Evolutionary conservation across 164 flowering plant genomes (phyloP).

Genomic region (Aristolochia fimbriata): DNA sequence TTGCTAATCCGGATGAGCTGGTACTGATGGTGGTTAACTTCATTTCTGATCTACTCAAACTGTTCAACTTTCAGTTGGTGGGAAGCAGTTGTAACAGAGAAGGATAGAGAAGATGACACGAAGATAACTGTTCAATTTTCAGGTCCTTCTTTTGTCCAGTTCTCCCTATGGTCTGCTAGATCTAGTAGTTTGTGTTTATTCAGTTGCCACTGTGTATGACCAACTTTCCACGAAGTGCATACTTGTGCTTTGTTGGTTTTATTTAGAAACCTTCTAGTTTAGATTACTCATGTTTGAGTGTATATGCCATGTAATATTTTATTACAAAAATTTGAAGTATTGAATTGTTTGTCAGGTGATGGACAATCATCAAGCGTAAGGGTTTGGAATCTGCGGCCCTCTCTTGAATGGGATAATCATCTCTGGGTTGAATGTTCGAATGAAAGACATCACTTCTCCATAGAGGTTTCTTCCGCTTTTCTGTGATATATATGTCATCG

Average conservation of each 20-base stretch:
- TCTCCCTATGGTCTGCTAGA: too few relatives aligned
- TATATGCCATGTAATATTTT: not conserved
- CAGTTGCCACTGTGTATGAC: too few relatives aligned
- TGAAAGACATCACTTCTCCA: constrained; percentile 7
- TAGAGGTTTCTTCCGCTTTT: not conserved
- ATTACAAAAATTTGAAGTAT: not conserved
- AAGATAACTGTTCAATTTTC: constrained; percentile 57
- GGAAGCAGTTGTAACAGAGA: constrained; percentile 77
- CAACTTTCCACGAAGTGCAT: too few relatives aligned
- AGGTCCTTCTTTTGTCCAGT: constrained; percentile 28
- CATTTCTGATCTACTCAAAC: not conserved
- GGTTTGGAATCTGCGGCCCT: constrained; percentile 80
- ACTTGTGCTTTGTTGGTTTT: too few relatives aligned
- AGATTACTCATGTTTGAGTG: not conserved
- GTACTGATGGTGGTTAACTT: too few relatives aligned
- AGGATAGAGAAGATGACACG: constrained; percentile 57
- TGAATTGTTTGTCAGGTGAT: constrained; percentile 33
- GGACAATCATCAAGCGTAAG: constrained; percentile 53
- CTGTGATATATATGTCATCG: too few relatives aligned
- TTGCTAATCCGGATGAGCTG: not conserved
- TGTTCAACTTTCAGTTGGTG: constrained; percentile 59
- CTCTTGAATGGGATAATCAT: constrained; percentile 74
- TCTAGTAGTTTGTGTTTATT: too few relatives aligned
- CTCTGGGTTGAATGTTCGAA: constrained; percentile 67
- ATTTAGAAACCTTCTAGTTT: too few relatives aligned